phyloP scores from a whole-genome alignment of 257 asterid genomes.

The Nemophila menziesii region DNA sequence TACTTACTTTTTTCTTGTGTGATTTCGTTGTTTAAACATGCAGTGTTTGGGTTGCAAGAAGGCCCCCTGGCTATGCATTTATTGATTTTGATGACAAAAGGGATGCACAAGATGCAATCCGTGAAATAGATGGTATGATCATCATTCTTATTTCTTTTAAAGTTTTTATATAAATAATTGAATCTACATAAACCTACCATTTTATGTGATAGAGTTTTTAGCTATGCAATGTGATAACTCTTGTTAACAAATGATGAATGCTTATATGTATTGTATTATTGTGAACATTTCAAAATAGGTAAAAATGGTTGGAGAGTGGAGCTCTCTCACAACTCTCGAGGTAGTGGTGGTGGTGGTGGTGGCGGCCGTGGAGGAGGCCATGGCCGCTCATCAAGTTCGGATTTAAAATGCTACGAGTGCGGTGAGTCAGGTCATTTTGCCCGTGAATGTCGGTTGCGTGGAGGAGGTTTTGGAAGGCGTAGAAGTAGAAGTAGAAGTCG shows the following conservation, averaged over 20 bases:
- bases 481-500: conserved; percentile 95
- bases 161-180: background rate
- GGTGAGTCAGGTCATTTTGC: conserved; percentile 99
- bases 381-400: conserved; percentile 76
- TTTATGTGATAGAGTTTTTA: background rate
- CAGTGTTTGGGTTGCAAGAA: conserved; percentile 98
- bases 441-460: conserved; percentile 71
- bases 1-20: background rate
- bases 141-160: background rate
- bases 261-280: background rate
- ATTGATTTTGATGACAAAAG: conserved; percentile 80
- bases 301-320: conserved; percentile 98
- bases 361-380: conserved; percentile 79
- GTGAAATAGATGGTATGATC: conserved; percentile 57
- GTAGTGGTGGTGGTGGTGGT: conserved; percentile 48
- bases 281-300: conserved; percentile 27
- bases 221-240: background rate
- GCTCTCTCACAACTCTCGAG: conserved; percentile 84
- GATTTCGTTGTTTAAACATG: conserved; percentile 7
- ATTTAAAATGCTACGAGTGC: conserved; percentile 83
- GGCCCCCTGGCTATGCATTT: conserved; percentile 95
- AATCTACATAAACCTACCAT: background rate
- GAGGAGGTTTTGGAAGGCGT: conserved; percentile 73
- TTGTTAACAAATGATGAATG: background rate
- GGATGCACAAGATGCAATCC: conserved; percentile 92